Evolutionary conservation across 1,284 basidiomycete genomes (phyloP).

Genomic region (Earliella scabrosa): DNA sequence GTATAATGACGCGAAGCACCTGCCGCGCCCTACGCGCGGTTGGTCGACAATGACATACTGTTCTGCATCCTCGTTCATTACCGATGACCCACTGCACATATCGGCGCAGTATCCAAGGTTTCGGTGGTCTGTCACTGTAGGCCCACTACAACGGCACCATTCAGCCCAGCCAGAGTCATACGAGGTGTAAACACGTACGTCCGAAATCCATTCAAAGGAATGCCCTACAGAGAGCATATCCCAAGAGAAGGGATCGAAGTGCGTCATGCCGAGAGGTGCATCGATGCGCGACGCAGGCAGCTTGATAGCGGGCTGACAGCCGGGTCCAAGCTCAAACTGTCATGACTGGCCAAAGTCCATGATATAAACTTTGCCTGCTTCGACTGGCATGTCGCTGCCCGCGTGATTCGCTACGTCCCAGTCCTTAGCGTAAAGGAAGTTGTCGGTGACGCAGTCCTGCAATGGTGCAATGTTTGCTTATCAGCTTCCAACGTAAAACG

Average conservation of each 20-base stretch:
- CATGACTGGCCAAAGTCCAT: background rate
- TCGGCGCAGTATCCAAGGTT: background rate
- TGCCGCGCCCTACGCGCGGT: background rate
- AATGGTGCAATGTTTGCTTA: too few relatives aligned
- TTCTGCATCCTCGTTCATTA: background rate
- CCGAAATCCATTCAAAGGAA: background rate
- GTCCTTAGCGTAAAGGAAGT: background rate
- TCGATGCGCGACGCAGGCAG: background rate
- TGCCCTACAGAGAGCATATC: background rate
- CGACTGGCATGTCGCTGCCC: background rate
- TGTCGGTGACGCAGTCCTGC: background rate
- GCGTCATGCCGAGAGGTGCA: background rate
- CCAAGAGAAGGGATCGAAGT: background rate
- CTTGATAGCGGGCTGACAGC: background rate
- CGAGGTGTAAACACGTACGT: background rate
- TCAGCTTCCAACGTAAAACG: background rate
- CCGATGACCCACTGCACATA: background rate
- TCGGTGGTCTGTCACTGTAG: background rate
- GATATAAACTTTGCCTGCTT: background rate
- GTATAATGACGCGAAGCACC: background rate
- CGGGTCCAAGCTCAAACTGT: background rate
- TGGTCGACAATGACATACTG: background rate
- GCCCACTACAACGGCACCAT: background rate
- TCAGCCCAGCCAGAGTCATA: background rate
- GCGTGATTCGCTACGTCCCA: background rate